These are phyloP conservation scores for Lachnellula subtilissima DNA, from an alignment of 2,329 filamentous ascomycete genomes.

Conservation along the genomic window DNA sequence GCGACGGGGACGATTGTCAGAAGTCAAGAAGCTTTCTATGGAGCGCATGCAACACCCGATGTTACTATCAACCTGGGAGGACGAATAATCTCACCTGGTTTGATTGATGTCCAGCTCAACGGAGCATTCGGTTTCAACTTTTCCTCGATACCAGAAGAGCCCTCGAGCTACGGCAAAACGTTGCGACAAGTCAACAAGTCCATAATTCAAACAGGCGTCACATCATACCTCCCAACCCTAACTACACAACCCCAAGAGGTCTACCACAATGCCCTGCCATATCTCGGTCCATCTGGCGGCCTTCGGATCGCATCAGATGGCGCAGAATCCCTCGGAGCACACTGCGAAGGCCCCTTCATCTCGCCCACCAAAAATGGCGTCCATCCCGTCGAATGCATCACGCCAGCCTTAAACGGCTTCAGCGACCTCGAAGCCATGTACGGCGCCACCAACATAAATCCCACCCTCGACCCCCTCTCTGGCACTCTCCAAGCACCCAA, in stretches of 20 bases:
- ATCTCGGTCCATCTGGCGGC: conserved; percentile 66
- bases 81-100: conserved; percentile 76
- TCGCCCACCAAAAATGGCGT: conserved; percentile 80
- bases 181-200: conserved; percentile 65
- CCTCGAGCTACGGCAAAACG: conserved; percentile 65
- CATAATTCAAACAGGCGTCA: conserved; percentile 76
- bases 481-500: conserved; percentile 24
- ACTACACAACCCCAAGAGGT: conserved; percentile 76
- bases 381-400: conserved; percentile 71
- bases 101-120: conserved; percentile 91
- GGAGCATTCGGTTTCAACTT: conserved; percentile 93
- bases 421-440: conserved; percentile 67
- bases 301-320: conserved; percentile 60
- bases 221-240: conserved; percentile 80
- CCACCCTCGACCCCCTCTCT: conserved; percentile 33
- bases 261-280: conserved; percentile 75
- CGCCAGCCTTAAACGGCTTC: conserved; percentile 54
- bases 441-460: conserved; percentile 61
- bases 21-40: conserved; percentile 63
- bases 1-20: conserved; percentile 75
- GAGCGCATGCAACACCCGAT: conserved; percentile 64
- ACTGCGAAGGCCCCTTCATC: conserved; percentile 88
- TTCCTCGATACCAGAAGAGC: conserved; percentile 67
- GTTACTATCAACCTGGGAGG: conserved; percentile 73
- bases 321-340: conserved; percentile 81